Evolutionary conservation across 2,329 filamentous ascomycete genomes (phyloP).

Genomic region (Ophiostoma australiae): DNA sequence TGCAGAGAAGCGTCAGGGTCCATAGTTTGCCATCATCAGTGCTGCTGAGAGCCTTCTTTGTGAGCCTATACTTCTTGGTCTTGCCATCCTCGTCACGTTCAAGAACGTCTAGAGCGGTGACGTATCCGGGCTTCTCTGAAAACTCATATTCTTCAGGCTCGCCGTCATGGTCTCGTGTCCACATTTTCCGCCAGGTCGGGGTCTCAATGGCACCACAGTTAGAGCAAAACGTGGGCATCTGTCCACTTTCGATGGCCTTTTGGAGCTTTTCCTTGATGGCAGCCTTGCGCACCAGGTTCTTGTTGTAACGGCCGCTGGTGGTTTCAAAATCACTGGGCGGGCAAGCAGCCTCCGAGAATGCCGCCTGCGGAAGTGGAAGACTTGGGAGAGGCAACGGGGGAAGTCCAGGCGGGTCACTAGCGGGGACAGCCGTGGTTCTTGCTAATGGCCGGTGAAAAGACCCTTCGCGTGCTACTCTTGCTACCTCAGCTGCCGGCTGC

Average conservation of each 20-base stretch:
- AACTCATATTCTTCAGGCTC: conserved; percentile 65
- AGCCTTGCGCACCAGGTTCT: conserved; percentile 60
- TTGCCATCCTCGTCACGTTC: conserved; percentile 59
- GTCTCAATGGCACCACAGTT: conserved; percentile 96
- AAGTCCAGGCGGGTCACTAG: conserved; percentile 44
- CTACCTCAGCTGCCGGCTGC: conserved; percentile 14
- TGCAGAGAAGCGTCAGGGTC: conserved; percentile 75
- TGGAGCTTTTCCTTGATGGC: conserved; percentile 56
- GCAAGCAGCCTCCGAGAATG: conserved; percentile 39
- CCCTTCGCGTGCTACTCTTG: not conserved
- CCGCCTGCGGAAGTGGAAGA: conserved; percentile 30
- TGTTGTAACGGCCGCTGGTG: conserved; percentile 49
- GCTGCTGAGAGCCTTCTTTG: conserved; percentile 66
- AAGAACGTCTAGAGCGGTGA: conserved; percentile 68
- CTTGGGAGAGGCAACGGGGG: conserved; percentile 32
- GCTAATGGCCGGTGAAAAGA: not conserved
- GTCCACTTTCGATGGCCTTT: conserved; percentile 65
- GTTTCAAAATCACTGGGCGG: conserved; percentile 42
- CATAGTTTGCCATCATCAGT: conserved; percentile 63
- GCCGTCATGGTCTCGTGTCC: conserved; percentile 69
- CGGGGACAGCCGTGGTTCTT: conserved; percentile 33
- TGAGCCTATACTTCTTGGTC: conserved; percentile 63
- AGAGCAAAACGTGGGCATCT: conserved; percentile 81
- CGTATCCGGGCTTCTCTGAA: conserved; percentile 65
- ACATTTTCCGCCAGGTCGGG: conserved; percentile 92